Evolutionary conservation across 2,329 filamentous ascomycete genomes (phyloP).

Genomic region (Onygenales sp.): DNA sequence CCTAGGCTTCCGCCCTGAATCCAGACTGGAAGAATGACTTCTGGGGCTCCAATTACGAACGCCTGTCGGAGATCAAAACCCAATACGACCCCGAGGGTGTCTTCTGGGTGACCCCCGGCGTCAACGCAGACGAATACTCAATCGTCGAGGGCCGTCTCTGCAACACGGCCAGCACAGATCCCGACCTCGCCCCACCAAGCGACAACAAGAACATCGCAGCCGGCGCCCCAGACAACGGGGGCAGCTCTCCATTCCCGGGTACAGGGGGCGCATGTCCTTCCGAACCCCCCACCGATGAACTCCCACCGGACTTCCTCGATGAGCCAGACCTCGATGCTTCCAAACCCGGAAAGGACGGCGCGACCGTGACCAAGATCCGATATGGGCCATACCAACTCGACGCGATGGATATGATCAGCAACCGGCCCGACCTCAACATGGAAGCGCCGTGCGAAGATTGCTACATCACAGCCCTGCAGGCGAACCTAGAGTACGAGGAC

Average conservation of each 20-base stretch:
- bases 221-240: not conserved
- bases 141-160: conserved; percentile 2
- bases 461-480: conserved; percentile 17
- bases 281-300: not conserved
- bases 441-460: conserved; percentile 10
- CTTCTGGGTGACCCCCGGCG: conserved; percentile 41
- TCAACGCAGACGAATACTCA: conserved; percentile 38
- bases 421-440: conserved; percentile 2
- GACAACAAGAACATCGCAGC: conserved; percentile 3
- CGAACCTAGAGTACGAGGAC: conserved; percentile 20
- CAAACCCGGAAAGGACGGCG: not conserved
- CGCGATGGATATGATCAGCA: conserved; percentile 3
- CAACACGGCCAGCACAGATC: not conserved
- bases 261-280: not conserved
- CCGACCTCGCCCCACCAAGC: not conserved
- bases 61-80: conserved; percentile 28
- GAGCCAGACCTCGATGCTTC: conserved; percentile 1
- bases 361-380: not conserved
- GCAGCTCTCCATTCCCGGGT: not conserved
- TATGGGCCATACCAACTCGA: not conserved
- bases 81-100: conserved; percentile 35
- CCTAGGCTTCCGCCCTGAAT: conserved; percentile 17
- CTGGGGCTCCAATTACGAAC: conserved; percentile 33
- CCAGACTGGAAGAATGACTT: conserved; percentile 31
- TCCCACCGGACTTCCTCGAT: not conserved